Percentiles rank a stretch among this genome's conserved stretches.
These are phyloP conservation scores for Vigna unguiculata DNA, from an alignment of 306 rosid genomes.

Conservation along the genomic window DNA sequence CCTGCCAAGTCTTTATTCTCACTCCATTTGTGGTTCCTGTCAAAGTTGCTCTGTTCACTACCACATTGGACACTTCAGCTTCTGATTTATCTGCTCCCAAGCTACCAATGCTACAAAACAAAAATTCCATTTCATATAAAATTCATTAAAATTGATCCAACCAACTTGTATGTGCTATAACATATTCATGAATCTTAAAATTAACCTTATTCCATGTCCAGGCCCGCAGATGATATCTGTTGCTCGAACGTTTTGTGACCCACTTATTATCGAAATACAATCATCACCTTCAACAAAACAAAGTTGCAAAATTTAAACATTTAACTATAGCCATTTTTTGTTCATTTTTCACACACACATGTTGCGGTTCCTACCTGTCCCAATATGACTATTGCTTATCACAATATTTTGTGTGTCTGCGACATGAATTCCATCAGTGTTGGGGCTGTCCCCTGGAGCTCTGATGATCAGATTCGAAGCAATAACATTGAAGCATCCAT, in stretches of 20 bases:
- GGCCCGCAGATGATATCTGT: constrained; percentile 82
- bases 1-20: constrained; percentile 97
- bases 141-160: neutral
- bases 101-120: constrained; percentile 78
- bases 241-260: constrained; percentile 69
- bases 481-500: constrained; percentile 60
- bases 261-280: constrained; percentile 86
- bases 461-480: constrained; percentile 56
- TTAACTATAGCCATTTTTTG: neutral
- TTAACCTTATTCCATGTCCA: constrained; percentile 95
- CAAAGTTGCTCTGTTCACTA: constrained; percentile 62
- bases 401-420: constrained; percentile 61
- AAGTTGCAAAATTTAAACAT: neutral
- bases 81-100: constrained; percentile 73
- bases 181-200: neutral
- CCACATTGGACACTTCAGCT: constrained; percentile 73
- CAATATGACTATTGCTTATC: constrained; percentile 58
- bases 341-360: neutral
- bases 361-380: constrained; percentile 61
- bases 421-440: constrained; percentile 92
- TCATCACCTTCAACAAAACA: constrained; percentile 73
- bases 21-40: constrained; percentile 81
- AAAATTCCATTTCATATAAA: neutral
- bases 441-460: constrained; percentile 81
- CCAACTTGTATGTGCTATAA: no score